Evolutionary conservation across 176 grass and related monocot species (phyloP).

Genomic region (Musa troglodytarum): DNA sequence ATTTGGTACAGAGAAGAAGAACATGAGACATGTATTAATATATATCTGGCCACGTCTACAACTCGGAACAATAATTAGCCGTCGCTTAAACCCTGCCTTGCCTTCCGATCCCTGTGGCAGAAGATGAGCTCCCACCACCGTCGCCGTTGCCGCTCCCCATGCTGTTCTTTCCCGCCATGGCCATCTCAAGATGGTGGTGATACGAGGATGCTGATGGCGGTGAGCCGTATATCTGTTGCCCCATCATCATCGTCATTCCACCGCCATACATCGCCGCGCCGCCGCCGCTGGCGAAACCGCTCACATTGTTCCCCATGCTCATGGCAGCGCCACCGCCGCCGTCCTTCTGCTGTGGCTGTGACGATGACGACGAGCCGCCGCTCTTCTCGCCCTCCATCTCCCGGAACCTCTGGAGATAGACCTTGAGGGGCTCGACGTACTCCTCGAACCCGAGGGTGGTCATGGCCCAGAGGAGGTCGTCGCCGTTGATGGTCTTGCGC

Average conservation of each 20-base stretch:
- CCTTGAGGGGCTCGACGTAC: slow-evolving; percentile 13
- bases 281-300: neutral
- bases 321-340: neutral
- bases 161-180: neutral
- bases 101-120: neutral
- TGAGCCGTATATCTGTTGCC: slow-evolving; percentile 5
- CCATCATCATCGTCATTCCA: slow-evolving; percentile 12
- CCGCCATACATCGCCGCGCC: neutral
- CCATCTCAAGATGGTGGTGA: neutral
- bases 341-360: neutral
- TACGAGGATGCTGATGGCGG: neutral
- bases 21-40: no score
- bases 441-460: slow-evolving; percentile 18
- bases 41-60: no score
- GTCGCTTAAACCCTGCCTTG: neutral
- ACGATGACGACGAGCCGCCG: neutral
- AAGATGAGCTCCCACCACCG: neutral
- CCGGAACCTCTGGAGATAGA: slow-evolving; percentile 11
- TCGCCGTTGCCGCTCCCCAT: neutral
- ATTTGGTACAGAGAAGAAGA: no score
- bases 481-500: slow-evolving; percentile 17
- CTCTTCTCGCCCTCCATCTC: slow-evolving; percentile 12
- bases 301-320: slow-evolving; percentile 5
- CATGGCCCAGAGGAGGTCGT: slow-evolving; percentile 20
- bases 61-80: no score